These are phyloP conservation scores for Adenanthera pavonina DNA, from an alignment of 306 rosid species.

Conservation along the genomic window DNA sequence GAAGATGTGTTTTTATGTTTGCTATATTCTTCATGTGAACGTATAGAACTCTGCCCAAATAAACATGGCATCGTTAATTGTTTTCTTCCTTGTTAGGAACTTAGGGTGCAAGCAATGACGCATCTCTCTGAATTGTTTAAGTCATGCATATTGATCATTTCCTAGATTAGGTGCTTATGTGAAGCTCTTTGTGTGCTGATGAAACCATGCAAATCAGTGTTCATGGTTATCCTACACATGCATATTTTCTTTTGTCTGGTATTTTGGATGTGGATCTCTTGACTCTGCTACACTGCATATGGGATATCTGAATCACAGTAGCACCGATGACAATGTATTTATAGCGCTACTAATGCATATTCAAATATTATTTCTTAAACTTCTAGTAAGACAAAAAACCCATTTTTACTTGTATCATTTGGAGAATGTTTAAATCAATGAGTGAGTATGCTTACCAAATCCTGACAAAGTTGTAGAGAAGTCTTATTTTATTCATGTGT, in stretches of 20 bases:
- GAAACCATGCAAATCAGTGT: slow-evolving; percentile 32
- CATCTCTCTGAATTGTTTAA: background rate
- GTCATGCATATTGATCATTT: slow-evolving; percentile 26
- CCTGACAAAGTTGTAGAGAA: background rate
- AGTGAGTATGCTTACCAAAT: slow-evolving; percentile 21
- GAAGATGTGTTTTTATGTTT: background rate
- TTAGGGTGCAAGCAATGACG: background rate
- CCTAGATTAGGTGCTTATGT: slow-evolving; percentile 15
- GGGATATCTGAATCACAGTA: slow-evolving; percentile 10
- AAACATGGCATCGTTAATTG: background rate
- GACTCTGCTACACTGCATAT: slow-evolving; percentile 27
- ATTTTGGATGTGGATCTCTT: slow-evolving; percentile 18
- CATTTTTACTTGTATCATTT: background rate
- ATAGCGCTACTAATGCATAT: slow-evolving; percentile 15
- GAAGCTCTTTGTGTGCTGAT: slow-evolving; percentile 22
- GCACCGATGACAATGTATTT: slow-evolving; percentile 26
- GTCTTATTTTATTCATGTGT: slow-evolving; percentile 17
- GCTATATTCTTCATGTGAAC: background rate
- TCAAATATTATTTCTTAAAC: slow-evolving; percentile 1
- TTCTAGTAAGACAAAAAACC: background rate
- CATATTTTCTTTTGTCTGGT: slow-evolving; percentile 26
- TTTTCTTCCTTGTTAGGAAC: background rate
- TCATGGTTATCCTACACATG: slow-evolving; percentile 20
- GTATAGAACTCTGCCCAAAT: background rate
- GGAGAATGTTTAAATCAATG: slow-evolving; percentile 31